Evolutionary conservation across 306 rosid genomes (phyloP), one percentile per base, ranked within the genome.

Genomic region (Calophaca sinica): DNA sequence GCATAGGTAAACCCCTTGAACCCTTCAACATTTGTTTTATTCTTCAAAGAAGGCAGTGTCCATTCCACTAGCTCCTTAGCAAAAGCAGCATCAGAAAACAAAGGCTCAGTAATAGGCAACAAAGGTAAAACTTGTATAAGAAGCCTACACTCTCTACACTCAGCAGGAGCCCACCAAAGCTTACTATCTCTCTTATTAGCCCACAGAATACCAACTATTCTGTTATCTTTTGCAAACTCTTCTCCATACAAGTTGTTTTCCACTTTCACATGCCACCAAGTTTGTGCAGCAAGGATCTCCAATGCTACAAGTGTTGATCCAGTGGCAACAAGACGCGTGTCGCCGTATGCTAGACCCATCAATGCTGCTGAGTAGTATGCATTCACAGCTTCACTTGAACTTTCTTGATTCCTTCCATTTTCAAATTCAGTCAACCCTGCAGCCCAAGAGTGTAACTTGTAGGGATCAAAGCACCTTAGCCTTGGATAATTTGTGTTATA

Each of bases 1-100:
- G 97, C 87, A 67, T 87, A 88, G n/a, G 84, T 85, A 84, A 91
- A 88, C n/a, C 98, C 98, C 75, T 91, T 93, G 96, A 93, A 89
- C 3, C 92, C 94, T 81, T 93, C 92, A 12, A 73, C 90, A 49
- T 84, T 86, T 9, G 88, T 87, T 32, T 90, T 89, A 32, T 89
- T 84, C 39, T 72, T 69, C 84, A 91, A 78, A 82, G 86, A 84
- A 11, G 98, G 94, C 35, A 81, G 9, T 5, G 97, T 88, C 98
- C 96, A 93, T 0, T 83, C 75, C 86, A 89, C 97, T 35, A 91
- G 88, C 67, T 89, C 90, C 91, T 54, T 87, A 5, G 72, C 89
- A 80, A 79, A 93, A 41, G 6, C 86, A 74, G 62, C 72, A 79
- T 91, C 88, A 13, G 85, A 85, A 71, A 93, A 91, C 88, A 93